Base-by-base conservation (phyloP, 331 rosid genomes). In the Malus hybrid region DNA sequence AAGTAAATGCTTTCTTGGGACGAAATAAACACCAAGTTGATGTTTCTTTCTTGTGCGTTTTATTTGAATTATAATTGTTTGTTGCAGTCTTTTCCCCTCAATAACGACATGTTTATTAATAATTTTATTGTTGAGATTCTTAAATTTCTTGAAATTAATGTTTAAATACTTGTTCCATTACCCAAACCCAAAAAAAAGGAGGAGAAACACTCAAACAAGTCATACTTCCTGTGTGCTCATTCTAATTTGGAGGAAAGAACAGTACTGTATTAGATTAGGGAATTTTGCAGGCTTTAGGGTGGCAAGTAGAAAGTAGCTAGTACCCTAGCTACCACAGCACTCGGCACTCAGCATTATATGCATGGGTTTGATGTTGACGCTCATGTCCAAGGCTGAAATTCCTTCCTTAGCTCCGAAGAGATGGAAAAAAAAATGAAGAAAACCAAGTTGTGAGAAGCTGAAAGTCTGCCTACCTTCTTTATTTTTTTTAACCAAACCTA, bases 361-460 rank as follows among this genome's bases (percentile, higher is more conserved):
- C 56, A 36, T 80, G 77, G 31, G 63, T 34, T 44, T 31, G 29
- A 79, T 71, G 50, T 75, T 74, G 75, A 57, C 67, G 33, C 19
- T 10, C 18, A 57, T 29, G 10, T 32, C 44, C 20, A 8, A 29
- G 20, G 52, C 52, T 74, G 20, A 78, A 82, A 77, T 85, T 85
- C 89, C 74, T 83, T 79, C 59, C 86, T 83, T 79, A 83, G 82
- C 86, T 59, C 60, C 75, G 80, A 83, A 83, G 86, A 48, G 32
- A 74, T 39, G 33, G 32, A 11, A 52, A 18, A 32, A 39, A 39
- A 10, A 9, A 36, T 9, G 50, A 9, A 54, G n/a, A 48, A 48
- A 29, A 60, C 61, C 15, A 27, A 28, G 28, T 61, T 59, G 64
- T 59, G 64, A 59, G 22, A 13, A 59, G 31, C 64, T 59, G 29